Percentiles rank a stretch among this genome's conserved stretches.
phyloP scores from a whole-genome alignment of 2,329 filamentous ascomycete genomes.

The Boeremia exigua region DNA sequence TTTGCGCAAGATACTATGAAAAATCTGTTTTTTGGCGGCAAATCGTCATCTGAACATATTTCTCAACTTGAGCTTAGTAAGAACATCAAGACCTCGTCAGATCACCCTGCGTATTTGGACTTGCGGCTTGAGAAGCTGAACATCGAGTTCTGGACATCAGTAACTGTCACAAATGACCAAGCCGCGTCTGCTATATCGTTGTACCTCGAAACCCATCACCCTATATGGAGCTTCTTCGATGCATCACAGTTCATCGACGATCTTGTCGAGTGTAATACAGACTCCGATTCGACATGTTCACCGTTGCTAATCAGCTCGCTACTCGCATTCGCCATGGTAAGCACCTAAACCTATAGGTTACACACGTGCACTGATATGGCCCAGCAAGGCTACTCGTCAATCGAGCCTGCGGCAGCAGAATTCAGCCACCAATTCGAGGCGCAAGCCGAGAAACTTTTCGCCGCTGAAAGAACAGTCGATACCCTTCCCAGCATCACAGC shows the following conservation, averaged over 20 bases:
- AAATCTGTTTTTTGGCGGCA: constrained; percentile 6
- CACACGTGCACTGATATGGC: background rate
- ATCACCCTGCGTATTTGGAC: constrained; percentile 13
- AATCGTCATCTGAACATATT: constrained; percentile 1
- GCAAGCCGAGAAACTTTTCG: constrained; percentile 18
- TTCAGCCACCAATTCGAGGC: constrained; percentile 16
- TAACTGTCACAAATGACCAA: constrained; percentile 6
- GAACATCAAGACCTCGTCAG: background rate
- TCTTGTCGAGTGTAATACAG: constrained; percentile 11
- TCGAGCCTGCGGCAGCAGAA: constrained; percentile 8
- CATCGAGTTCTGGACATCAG: constrained; percentile 20
- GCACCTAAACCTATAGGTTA: background rate
- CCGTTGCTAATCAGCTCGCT: constrained; percentile 16
- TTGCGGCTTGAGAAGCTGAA: constrained; percentile 15
- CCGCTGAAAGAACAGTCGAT: constrained; percentile 7
- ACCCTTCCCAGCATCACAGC: constrained; percentile 11
- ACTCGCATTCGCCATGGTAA: constrained; percentile 18
- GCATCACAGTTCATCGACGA: constrained; percentile 17
- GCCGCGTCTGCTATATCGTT: constrained; percentile 19
- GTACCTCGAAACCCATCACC: constrained; percentile 21
- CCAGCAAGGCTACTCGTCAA: constrained; percentile 14
- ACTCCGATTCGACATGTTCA: constrained; percentile 10
- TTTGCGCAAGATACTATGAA: constrained; percentile 7
- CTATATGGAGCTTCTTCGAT: constrained; percentile 20
- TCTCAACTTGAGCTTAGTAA: background rate